These are phyloP conservation scores for Catharanthus roseus DNA, from an alignment of 257 asterid genomes.

Conservation along the genomic window DNA sequence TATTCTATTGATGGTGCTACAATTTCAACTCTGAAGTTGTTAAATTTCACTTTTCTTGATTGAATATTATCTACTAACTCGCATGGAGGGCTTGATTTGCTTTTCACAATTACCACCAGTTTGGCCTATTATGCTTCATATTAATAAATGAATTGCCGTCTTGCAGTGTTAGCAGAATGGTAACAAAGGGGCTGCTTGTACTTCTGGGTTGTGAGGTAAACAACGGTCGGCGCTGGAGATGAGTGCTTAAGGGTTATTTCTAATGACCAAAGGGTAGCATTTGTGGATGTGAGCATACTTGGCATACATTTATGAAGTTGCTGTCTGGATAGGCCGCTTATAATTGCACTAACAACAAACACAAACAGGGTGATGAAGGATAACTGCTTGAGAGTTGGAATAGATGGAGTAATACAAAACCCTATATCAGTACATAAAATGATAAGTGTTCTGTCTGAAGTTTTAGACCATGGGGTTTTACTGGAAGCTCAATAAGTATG, in stretches of 20 bases:
- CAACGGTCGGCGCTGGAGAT: slow-evolving; percentile 60
- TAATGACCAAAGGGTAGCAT: slow-evolving; percentile 71
- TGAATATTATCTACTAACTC: background rate
- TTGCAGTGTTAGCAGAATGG: slow-evolving; percentile 81
- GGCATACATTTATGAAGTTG: slow-evolving; percentile 55
- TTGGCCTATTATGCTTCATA: background rate
- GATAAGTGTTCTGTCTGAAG: slow-evolving; percentile 72
- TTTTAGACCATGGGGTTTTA: slow-evolving; percentile 61
- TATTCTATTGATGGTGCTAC: too few relatives aligned
- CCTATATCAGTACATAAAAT: slow-evolving; percentile 86
- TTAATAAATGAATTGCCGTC: background rate
- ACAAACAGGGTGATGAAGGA: slow-evolving; percentile 61
- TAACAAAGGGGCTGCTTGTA: slow-evolving; percentile 72
- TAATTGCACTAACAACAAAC: slow-evolving; percentile 68
- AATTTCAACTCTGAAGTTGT: too few relatives aligned
- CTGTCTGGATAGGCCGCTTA: slow-evolving; percentile 55
- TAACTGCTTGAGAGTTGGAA: slow-evolving; percentile 74
- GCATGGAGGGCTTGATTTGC: background rate
- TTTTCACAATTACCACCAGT: background rate
- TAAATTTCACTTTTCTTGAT: background rate
- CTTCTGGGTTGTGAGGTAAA: slow-evolving; percentile 90
- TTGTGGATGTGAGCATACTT: slow-evolving; percentile 59
- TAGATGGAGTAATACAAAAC: slow-evolving; percentile 73
- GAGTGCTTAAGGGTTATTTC: slow-evolving; percentile 62
- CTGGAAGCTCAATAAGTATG: slow-evolving; percentile 39